Evolutionary conservation across 2,329 filamentous ascomycete genomes (phyloP), one percentile per base, ranked within the genome.

Genomic region (Didymellaceae sp.): DNA sequence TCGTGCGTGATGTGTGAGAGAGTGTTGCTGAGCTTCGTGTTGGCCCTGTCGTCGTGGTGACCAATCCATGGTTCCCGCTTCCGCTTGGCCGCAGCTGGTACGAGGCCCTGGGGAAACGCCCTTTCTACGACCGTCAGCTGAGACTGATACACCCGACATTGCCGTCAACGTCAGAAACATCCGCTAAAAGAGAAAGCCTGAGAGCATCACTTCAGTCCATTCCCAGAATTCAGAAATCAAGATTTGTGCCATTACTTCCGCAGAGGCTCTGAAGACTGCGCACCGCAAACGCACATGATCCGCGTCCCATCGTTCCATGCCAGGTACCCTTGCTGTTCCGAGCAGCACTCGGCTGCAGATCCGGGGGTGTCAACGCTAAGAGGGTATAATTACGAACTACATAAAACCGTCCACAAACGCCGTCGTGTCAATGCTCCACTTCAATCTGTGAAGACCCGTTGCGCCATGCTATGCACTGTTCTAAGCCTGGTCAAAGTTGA

Each of bases 401-500:
- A 45, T 6, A 51, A 22, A 17, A 40, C 45, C 35, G 20, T 14
- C 46, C 38, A 26, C 33, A 28, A 16, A 16, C 37, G 34, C 35
- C 33, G 14, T n/a, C 11, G 9, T 17, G 20, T 22, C 20, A 18
- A 24, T 30, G 4, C 32, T 21, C 39, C 35, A 35, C 26, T 3
- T 37, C 18, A 13, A 14, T n/a, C 7, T 21, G 11, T 5, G 28
- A 32, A 17, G 11, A 6, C 17, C 32, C 14, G 18, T 13, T 24
- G 5, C 17, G 14, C 14, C n/a, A 22, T 30, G 16, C 9, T n/a
- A 9, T 7, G 8, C 11, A 14, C 21, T 10, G 16, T 25, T 13
- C n/a, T 28, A 39, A 13, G 14, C 42, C 20, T 30, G 17, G 2
- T 16, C 24, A 14, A 74, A 72, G 17, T 66, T 64, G 49, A 80